These are phyloP conservation scores for Exserohilum rostratum DNA, from an alignment of 2,329 filamentous ascomycete genomes.

Conservation along the genomic window DNA sequence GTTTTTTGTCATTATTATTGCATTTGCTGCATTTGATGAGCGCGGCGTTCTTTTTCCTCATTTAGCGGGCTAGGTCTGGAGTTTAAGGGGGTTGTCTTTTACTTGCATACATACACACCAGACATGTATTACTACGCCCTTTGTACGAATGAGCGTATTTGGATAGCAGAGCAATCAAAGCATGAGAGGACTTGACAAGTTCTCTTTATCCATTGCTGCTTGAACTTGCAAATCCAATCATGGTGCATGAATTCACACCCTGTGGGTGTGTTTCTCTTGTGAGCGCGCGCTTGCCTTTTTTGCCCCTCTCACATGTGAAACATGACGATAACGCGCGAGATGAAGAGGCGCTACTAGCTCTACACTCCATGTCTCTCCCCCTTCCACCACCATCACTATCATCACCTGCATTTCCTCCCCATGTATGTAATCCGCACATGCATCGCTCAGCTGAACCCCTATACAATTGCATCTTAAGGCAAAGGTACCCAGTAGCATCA, in stretches of 20 bases:
- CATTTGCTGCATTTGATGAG: slow-evolving; percentile 17
- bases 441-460: too few species aligned
- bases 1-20: background rate
- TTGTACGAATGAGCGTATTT: slow-evolving; percentile 3
- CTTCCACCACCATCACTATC: too few species aligned
- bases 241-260: too few species aligned
- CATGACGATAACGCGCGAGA: background rate
- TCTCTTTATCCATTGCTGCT: too few species aligned
- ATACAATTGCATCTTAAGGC: too few species aligned
- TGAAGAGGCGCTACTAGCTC: slow-evolving; percentile 4
- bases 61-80: slow-evolving; percentile 2
- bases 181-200: background rate
- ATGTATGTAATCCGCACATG: too few species aligned
- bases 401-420: too few species aligned
- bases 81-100: background rate
- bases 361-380: too few species aligned
- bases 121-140: slow-evolving; percentile 6
- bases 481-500: too few species aligned
- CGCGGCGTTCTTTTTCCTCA: slow-evolving; percentile 17
- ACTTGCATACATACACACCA: background rate
- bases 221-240: too few species aligned
- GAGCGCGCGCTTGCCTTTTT: too few species aligned
- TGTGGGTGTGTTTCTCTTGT: too few species aligned
- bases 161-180: slow-evolving; percentile 1
- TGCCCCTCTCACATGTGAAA: background rate